Evolutionary conservation across 495 filamentous ascomycete species (phyloP).

Genomic region (Neurospora sp.): DNA sequence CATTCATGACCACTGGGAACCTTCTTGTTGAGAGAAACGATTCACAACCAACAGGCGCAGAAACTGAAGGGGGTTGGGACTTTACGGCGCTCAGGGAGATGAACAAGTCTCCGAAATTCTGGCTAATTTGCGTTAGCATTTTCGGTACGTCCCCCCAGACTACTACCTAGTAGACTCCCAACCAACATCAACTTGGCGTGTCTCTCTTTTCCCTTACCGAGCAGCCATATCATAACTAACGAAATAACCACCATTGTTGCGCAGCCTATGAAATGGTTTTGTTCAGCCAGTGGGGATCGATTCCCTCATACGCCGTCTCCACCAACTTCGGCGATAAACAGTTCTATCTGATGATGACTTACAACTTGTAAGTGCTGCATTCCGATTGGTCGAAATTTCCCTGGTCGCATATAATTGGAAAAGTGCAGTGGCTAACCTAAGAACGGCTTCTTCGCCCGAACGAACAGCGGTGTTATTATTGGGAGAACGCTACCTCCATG

Average conservation of each 20-base stretch:
- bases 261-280: constrained; percentile 20
- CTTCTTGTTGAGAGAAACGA: constrained; percentile 16
- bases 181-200: background rate
- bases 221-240: background rate
- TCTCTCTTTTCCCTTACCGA: background rate
- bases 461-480: constrained; percentile 16
- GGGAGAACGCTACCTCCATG: constrained; percentile 18
- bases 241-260: background rate
- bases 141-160: constrained; percentile 14
- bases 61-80: background rate
- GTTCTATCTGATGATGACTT: constrained; percentile 22
- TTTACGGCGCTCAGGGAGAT: constrained; percentile 1
- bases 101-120: constrained; percentile 13
- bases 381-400: background rate
- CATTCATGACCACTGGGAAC: constrained; percentile 9
- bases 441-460: background rate
- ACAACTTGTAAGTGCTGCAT: constrained; percentile 18
- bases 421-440: background rate
- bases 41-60: background rate
- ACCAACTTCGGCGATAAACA: constrained; percentile 13
- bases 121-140: constrained; percentile 13
- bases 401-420: background rate
- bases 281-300: constrained; percentile 24
- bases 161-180: background rate
- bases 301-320: constrained; percentile 19